Conservation (phyloP, 148 eudicot genomes). For the Chenopodium suecicum region DNA sequence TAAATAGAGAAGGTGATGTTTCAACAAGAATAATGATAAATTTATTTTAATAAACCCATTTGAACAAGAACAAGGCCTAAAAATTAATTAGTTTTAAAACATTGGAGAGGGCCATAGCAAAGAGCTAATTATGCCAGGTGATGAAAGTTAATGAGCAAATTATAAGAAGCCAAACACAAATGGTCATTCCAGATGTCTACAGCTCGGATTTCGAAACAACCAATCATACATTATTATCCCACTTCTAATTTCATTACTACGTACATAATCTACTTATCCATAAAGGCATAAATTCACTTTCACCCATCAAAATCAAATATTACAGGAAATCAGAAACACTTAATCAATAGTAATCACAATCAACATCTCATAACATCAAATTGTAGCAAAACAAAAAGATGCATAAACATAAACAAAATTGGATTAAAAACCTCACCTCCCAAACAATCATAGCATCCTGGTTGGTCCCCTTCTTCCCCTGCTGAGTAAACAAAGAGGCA, state of each 20-base stretch:
- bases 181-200: conserved; percentile 20
- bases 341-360: background rate
- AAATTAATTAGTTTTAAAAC: background rate
- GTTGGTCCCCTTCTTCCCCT: conserved; percentile 91
- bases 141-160: background rate
- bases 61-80: background rate
- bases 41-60: background rate
- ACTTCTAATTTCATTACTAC: background rate
- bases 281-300: background rate
- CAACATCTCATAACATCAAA: background rate
- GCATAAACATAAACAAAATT: background rate
- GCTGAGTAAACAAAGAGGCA: conserved; percentile 80
- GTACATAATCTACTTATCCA: background rate
- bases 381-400: background rate
- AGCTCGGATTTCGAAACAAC: background rate
- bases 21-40: background rate
- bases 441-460: conserved; percentile 99
- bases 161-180: background rate
- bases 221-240: conserved; percentile 1
- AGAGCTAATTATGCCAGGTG: background rate
- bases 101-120: background rate
- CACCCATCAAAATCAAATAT: background rate
- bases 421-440: conserved; percentile 57
- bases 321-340: background rate
- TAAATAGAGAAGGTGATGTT: background rate